These are phyloP conservation scores for Leccinum variicolor DNA, from an alignment of 768 basidiomycete species.

Conservation along the genomic window DNA sequence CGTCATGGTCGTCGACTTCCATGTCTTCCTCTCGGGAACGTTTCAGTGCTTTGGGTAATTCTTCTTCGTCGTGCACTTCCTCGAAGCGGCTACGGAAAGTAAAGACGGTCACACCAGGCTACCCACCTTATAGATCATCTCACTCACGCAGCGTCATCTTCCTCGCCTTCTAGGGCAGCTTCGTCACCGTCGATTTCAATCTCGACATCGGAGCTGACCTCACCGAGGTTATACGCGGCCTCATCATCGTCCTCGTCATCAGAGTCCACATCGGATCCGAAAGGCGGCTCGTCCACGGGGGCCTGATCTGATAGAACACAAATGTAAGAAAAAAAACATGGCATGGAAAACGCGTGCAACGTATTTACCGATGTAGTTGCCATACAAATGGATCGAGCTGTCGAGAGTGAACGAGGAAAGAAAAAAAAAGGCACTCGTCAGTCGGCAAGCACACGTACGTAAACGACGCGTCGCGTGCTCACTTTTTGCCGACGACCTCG, in stretches of 20 bases:
- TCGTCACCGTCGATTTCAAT: slow-evolving; percentile 67
- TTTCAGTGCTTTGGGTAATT: slow-evolving; percentile 49
- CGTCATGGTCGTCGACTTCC: slow-evolving; percentile 37
- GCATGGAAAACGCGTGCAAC: background rate
- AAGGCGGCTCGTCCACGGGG: slow-evolving; percentile 35
- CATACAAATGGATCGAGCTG: slow-evolving; percentile 74
- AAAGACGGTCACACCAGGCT: background rate
- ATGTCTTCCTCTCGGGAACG: slow-evolving; percentile 64
- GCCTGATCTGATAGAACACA: slow-evolving; percentile 22
- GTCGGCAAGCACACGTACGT: background rate
- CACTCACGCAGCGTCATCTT: slow-evolving; percentile 42
- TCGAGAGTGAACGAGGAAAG: background rate
- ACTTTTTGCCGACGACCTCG: slow-evolving; percentile 83
- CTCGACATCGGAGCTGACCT: slow-evolving; percentile 83
- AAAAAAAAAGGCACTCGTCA: slow-evolving; percentile 4
- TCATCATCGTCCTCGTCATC: slow-evolving; percentile 37
- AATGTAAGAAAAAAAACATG: background rate
- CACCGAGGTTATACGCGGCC: slow-evolving; percentile 57
- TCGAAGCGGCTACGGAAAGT: slow-evolving; percentile 57
- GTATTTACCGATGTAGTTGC: slow-evolving; percentile 75
- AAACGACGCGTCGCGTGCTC: slow-evolving; percentile 13
- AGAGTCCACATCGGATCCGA: slow-evolving; percentile 48
- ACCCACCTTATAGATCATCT: background rate
- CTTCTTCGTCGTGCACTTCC: slow-evolving; percentile 48
- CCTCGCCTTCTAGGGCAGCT: slow-evolving; percentile 45